These are phyloP conservation scores for Rhododendron ovatum DNA, from an alignment of 148 eudicot genomes.

Conservation along the genomic window DNA sequence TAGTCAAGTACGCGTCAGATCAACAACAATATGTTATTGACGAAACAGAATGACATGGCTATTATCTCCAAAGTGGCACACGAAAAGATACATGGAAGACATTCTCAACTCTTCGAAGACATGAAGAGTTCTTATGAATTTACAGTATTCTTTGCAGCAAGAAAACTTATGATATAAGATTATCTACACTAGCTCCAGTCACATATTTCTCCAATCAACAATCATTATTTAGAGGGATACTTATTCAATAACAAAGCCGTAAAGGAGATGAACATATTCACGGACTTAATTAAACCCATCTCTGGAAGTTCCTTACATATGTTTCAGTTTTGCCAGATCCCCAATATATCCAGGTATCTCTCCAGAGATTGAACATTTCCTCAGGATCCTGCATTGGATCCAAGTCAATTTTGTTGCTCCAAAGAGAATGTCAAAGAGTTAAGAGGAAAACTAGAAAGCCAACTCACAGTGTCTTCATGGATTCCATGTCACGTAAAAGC, in stretches of 20 bases:
- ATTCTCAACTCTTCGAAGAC: background rate
- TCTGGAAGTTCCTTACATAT: conserved; percentile 30
- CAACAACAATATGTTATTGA: background rate
- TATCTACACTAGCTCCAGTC: background rate
- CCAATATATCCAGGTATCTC: conserved; percentile 46
- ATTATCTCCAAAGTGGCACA: background rate
- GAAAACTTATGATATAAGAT: background rate
- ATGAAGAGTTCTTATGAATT: background rate
- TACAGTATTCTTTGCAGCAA: background rate
- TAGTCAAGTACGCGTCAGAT: background rate
- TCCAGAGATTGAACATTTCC: conserved; percentile 47
- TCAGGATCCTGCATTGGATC: conserved; percentile 30
- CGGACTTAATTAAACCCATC: background rate
- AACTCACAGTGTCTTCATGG: conserved; percentile 47
- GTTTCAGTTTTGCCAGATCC: conserved; percentile 34
- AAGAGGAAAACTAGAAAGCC: background rate
- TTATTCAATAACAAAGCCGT: background rate
- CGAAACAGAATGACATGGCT: background rate
- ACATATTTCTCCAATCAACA: background rate
- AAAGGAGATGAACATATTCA: background rate
- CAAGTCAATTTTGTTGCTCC: background rate
- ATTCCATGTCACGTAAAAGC: conserved; percentile 24
- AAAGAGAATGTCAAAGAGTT: background rate
- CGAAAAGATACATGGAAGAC: background rate
- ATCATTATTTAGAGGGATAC: background rate